Evolutionary conservation across 192 early-diverging fungal species (phyloP), one percentile per base, ranked within the genome.

Genomic region (Backusella parvicylindrica): DNA sequence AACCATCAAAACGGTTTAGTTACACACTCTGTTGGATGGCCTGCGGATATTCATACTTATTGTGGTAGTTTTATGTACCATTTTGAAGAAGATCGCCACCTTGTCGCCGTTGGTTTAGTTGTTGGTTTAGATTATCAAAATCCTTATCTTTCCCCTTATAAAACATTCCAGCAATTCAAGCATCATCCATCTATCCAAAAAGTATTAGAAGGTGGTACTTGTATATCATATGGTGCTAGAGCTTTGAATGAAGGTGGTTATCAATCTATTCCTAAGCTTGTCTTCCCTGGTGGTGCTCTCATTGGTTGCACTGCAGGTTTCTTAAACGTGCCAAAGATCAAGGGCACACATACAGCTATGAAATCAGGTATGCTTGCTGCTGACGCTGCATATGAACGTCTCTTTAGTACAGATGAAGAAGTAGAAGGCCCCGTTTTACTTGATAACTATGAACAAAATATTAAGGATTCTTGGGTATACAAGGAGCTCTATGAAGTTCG

Each of bases 341-440:
- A 99, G 85, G 98, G 98, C 41, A 99, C 97, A 0, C 98, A 99
- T 85, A 99, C 94, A n/a, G 95, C 98, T 53, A 98, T 99, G 96
- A 96, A 96, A 84, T 96, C 93, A 26, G 97, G 97, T 36, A 98
- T 99, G 85, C 80, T 99, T 67, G 98, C 97, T 36, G 98, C 92
- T 31, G 98, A 99, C 79, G 89, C 95, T 40, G 91, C 94, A 3
- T 96, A 90, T 81, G 91, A 92, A 18, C 53, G 49, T 0, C 13
- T 83, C 38, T 74, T 75, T 71, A 31, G 43, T 4, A 78, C 86
- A 15, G 84, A 77, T 9, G 84, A 84, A 2, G 80, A 86, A 30
- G 77, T 77, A 18, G 83, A 84, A 8, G 71, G 77, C 31, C 92
- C 96, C 1, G 70, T 99, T 41, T 86, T 90, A 18, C 77, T 98